These are phyloP conservation scores for Pseudozyma thailandica DNA, from an alignment of 1,284 basidiomycete genomes.

Conservation along the genomic window DNA sequence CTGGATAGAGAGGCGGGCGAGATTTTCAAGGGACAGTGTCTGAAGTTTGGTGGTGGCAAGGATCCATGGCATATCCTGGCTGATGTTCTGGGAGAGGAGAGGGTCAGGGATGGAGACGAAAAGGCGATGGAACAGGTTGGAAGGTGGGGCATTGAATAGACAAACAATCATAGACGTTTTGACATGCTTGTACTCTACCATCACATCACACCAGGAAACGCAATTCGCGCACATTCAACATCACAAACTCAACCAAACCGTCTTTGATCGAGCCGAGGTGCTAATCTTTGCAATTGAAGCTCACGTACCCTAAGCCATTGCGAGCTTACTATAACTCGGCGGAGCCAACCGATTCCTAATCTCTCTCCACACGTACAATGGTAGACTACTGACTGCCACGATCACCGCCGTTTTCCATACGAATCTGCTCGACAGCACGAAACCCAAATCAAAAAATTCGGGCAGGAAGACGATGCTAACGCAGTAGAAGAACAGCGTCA, in stretches of 20 bases:
- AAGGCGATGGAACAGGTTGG: slow-evolving; percentile 89
- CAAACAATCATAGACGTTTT: too few relatives aligned
- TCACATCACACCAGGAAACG: too few relatives aligned
- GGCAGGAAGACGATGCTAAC: slow-evolving; percentile 92
- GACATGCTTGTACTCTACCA: slow-evolving; percentile 7
- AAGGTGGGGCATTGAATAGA: slow-evolving; percentile 51
- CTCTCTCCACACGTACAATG: slow-evolving; percentile 88
- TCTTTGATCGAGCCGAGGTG: too few relatives aligned
- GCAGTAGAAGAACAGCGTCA: slow-evolving; percentile 87
- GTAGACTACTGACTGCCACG: slow-evolving; percentile 87
- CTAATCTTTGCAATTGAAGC: slow-evolving; percentile 1
- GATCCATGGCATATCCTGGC: slow-evolving; percentile 95
- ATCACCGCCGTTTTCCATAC: slow-evolving; percentile 90
- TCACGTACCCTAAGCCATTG: slow-evolving; percentile 45
- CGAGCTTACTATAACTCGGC: slow-evolving; percentile 87
- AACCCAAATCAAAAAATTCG: slow-evolving; percentile 95
- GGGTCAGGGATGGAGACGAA: slow-evolving; percentile 70
- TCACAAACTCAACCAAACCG: not conserved
- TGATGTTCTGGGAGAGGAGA: slow-evolving; percentile 72
- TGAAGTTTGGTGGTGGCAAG: slow-evolving; percentile 85
- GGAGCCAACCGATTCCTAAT: slow-evolving; percentile 87
- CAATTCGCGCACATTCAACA: not conserved
- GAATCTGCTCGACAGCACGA: slow-evolving; percentile 87
- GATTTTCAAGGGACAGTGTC: slow-evolving; percentile 79
- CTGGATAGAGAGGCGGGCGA: slow-evolving; percentile 74